Evolutionary conservation across 1,139 yeast genomes (phyloP).

Genomic region (Scheffersomyces lignicola): DNA sequence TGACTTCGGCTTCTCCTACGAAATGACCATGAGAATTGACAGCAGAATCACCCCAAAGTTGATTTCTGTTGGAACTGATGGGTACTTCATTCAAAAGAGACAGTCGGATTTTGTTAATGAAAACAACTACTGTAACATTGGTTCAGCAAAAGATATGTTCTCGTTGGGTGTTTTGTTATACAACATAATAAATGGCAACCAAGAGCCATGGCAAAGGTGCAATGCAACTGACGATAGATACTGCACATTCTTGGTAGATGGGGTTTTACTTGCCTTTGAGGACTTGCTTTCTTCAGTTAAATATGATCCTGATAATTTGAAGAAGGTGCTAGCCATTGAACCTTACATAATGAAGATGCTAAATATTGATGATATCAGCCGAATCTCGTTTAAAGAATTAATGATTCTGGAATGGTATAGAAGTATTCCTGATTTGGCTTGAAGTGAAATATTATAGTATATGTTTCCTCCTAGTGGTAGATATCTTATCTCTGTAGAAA

Average conservation of each 20-base stretch:
- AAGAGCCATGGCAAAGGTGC: background rate
- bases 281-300: too few species aligned
- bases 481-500: too few species aligned
- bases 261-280: too few species aligned
- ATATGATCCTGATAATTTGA: too few species aligned
- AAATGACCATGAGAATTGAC: background rate
- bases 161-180: background rate
- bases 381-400: background rate
- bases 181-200: background rate
- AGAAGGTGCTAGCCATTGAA: background rate
- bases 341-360: background rate
- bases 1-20: background rate
- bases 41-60: background rate
- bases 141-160: background rate
- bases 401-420: background rate
- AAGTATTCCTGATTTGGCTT: too few species aligned
- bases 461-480: too few species aligned
- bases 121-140: background rate
- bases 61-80: background rate
- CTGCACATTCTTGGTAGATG: too few species aligned
- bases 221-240: background rate
- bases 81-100: background rate
- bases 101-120: background rate
- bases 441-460: too few species aligned
- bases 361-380: background rate